A percentile compares a stretch with the other conserved stretches of the same genome.
Evolutionary conservation across 2,329 filamentous ascomycete species (phyloP).

Genomic region (Zasmidium citrigriseum): DNA sequence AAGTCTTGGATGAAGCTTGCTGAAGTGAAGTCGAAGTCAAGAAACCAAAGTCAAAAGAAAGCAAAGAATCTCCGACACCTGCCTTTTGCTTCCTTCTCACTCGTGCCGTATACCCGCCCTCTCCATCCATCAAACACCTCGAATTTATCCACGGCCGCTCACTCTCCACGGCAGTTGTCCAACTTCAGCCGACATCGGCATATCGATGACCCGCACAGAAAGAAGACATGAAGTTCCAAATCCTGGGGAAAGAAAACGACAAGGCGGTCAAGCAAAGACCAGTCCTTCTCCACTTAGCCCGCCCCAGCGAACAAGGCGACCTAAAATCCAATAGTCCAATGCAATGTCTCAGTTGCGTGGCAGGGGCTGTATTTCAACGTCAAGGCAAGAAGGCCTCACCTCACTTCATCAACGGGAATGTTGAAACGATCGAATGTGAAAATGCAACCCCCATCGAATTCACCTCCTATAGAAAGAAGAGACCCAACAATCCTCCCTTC

Average conservation of each 20-base stretch:
- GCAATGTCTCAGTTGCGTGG: neutral
- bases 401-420: too few relatives aligned
- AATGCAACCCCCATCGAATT: too few relatives aligned
- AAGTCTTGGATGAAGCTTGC: neutral
- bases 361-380: neutral
- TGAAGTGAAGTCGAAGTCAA: too few relatives aligned
- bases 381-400: too few relatives aligned
- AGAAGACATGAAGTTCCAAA: neutral
- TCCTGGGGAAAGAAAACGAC: neutral
- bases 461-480: too few relatives aligned
- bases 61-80: too few relatives aligned
- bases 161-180: neutral
- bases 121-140: too few relatives aligned
- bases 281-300: neutral
- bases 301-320: neutral
- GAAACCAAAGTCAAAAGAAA: too few relatives aligned
- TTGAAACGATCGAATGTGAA: too few relatives aligned
- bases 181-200: slow-evolving; percentile 2
- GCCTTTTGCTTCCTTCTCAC: too few relatives aligned
- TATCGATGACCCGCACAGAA: neutral
- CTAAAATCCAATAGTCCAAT: neutral
- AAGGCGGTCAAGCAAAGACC: neutral
- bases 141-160: neutral
- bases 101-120: too few relatives aligned
- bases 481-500: neutral